Percentiles rank a stretch among this genome's conserved stretches.
phyloP scores from a whole-genome alignment of 306 rosid species.

The Urtica urens region DNA sequence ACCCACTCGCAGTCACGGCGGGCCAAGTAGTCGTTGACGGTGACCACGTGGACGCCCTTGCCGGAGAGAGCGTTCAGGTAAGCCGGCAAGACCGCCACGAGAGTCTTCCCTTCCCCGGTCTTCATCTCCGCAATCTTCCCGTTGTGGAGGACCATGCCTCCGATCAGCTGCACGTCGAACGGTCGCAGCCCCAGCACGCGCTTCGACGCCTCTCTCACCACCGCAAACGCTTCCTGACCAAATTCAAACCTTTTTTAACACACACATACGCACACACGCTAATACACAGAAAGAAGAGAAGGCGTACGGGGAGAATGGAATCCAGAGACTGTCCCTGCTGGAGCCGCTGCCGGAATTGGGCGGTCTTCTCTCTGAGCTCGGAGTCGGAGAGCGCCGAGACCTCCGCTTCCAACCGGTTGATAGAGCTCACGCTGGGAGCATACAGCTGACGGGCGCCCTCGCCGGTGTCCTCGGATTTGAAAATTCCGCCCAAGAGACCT shows the following conservation, averaged over 20 bases:
- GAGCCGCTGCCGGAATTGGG: conserved; percentile 44
- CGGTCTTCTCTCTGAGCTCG: conserved; percentile 64
- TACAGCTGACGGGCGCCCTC: conserved; percentile 74
- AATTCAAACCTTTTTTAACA: neutral
- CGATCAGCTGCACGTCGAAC: conserved; percentile 86
- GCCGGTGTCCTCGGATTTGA: conserved; percentile 73
- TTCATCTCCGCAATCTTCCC: conserved; percentile 99
- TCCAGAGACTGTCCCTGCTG: conserved; percentile 67
- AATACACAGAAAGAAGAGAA: neutral
- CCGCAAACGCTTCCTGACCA: conserved; percentile 89
- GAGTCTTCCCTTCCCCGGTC: conserved; percentile 97
- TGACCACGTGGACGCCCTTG: conserved; percentile 90
- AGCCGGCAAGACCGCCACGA: conserved; percentile 93
- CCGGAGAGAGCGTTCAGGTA: conserved; percentile 87
- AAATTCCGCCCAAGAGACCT: conserved; percentile 74
- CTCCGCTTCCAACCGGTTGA: conserved; percentile 55
- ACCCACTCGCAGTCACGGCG: conserved; percentile 98
- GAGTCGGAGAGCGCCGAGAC: conserved; percentile 69
- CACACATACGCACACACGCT: neutral
- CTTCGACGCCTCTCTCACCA: conserved; percentile 88
- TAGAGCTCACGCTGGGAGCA: conserved; percentile 44
- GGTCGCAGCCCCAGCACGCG: conserved; percentile 94
- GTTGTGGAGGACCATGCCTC: conserved; percentile 96
- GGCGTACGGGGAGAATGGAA: conserved; percentile 67
- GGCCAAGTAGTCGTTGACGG: conserved; percentile 93